A percentile compares a stretch with the other conserved stretches of the same genome.
Conservation (phyloP, 345 rosid species). For the Physaria fendleri region DNA sequence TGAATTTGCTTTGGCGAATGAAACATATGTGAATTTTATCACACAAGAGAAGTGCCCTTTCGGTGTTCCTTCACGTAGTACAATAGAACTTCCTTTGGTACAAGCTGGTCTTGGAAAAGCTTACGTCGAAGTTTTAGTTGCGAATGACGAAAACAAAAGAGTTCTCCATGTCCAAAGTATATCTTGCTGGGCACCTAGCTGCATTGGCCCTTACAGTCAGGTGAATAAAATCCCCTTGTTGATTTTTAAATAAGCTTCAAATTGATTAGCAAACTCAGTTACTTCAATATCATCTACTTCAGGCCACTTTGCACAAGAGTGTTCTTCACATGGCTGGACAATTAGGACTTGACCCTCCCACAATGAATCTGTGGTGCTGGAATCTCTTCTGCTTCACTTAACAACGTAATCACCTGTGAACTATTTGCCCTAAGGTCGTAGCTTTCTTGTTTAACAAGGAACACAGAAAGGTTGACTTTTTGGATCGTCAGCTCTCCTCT, state of each 20-base stretch:
- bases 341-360: slow-evolving; percentile 87
- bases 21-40: slow-evolving; percentile 75
- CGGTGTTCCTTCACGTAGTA: slow-evolving; percentile 99
- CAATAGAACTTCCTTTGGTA: slow-evolving; percentile 75
- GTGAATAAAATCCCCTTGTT: slow-evolving; percentile 23
- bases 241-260: background rate
- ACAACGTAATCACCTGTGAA: slow-evolving; percentile 65
- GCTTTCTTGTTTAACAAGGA: slow-evolving; percentile 6
- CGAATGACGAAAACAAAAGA: slow-evolving; percentile 61
- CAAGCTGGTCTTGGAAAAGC: slow-evolving; percentile 73
- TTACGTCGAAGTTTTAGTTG: slow-evolving; percentile 71
- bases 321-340: slow-evolving; percentile 96
- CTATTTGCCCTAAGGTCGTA: slow-evolving; percentile 53
- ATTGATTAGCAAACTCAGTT: slow-evolving; percentile 2
- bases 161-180: slow-evolving; percentile 96
- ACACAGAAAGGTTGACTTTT: background rate
- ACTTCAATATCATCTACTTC: background rate
- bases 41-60: slow-evolving; percentile 83
- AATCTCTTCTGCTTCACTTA: slow-evolving; percentile 41
- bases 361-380: slow-evolving; percentile 71
- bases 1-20: slow-evolving; percentile 70
- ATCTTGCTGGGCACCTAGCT: slow-evolving; percentile 98
- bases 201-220: slow-evolving; percentile 99
- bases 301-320: slow-evolving; percentile 90
- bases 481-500: background rate